Evolutionary conservation across 2,329 filamentous ascomycete genomes (phyloP).

Genomic region (Thielaviopsis ethacetica): DNA sequence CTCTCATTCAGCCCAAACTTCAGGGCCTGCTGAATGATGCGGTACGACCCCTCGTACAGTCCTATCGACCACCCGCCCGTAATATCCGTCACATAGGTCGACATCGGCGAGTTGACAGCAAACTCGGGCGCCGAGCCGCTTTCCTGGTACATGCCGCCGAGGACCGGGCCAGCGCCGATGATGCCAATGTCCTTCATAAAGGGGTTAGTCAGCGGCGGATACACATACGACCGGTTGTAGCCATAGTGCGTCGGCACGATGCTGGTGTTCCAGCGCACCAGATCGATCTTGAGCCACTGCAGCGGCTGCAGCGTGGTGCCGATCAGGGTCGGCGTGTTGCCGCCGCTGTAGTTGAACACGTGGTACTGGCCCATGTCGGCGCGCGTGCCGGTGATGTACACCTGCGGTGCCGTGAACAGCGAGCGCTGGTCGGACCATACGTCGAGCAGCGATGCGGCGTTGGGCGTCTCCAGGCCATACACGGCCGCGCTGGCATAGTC

Average conservation of each 20-base stretch:
- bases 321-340: neutral
- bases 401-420: slow-evolving; percentile 1
- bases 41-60: neutral
- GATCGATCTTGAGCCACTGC: neutral
- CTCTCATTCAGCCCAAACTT: slow-evolving; percentile 1
- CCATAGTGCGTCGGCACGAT: slow-evolving; percentile 5
- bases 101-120: neutral
- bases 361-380: slow-evolving; percentile 1
- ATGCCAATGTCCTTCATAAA: neutral
- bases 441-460: neutral
- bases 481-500: neutral
- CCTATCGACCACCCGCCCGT: neutral
- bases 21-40: slow-evolving; percentile 1
- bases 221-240: neutral
- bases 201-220: neutral
- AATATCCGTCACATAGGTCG: neutral
- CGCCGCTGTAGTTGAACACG: neutral
- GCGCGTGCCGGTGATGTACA: neutral
- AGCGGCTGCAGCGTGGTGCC: neutral
- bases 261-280: slow-evolving; percentile 5
- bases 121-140: neutral
- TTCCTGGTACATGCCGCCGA: neutral
- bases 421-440: neutral
- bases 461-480: neutral
- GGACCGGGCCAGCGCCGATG: neutral